These are phyloP conservation scores for Suillus decipiens DNA, from an alignment of 768 basidiomycete genomes.

Conservation along the genomic window DNA sequence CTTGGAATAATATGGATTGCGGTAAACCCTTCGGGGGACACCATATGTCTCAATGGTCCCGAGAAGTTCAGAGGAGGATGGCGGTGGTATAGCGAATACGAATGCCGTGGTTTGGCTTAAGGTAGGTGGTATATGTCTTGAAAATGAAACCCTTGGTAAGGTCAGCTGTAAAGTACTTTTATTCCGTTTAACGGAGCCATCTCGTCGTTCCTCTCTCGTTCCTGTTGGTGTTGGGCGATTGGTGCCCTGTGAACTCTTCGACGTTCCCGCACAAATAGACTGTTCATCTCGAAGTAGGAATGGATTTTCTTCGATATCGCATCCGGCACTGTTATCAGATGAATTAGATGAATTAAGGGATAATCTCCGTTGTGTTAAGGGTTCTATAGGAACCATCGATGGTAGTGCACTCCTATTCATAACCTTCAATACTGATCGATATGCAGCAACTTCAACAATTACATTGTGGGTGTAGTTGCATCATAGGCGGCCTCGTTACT, in stretches of 20 bases:
- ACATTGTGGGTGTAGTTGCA: slow-evolving; percentile 5
- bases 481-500: neutral
- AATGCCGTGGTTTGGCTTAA: slow-evolving; percentile 29
- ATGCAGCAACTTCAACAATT: slow-evolving; percentile 4
- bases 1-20: slow-evolving; percentile 78
- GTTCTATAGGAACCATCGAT: neutral
- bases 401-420: slow-evolving; percentile 9
- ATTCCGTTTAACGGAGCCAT: neutral
- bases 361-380: neutral
- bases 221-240: slow-evolving; percentile 18
- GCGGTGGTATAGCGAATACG: slow-evolving; percentile 52
- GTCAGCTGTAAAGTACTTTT: neutral
- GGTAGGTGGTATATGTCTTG: slow-evolving; percentile 2
- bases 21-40: slow-evolving; percentile 65
- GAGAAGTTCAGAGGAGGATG: slow-evolving; percentile 48
- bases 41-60: slow-evolving; percentile 46
- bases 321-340: neutral
- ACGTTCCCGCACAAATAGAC: neutral
- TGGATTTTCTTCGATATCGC: neutral
- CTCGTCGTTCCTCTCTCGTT: neutral
- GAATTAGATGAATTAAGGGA: neutral
- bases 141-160: slow-evolving; percentile 3
- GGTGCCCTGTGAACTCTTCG: slow-evolving; percentile 9
- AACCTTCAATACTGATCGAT: neutral
- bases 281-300: neutral